Base-by-base conservation (phyloP, 805 yeast genomes). In the Candida morakotiae region DNA sequence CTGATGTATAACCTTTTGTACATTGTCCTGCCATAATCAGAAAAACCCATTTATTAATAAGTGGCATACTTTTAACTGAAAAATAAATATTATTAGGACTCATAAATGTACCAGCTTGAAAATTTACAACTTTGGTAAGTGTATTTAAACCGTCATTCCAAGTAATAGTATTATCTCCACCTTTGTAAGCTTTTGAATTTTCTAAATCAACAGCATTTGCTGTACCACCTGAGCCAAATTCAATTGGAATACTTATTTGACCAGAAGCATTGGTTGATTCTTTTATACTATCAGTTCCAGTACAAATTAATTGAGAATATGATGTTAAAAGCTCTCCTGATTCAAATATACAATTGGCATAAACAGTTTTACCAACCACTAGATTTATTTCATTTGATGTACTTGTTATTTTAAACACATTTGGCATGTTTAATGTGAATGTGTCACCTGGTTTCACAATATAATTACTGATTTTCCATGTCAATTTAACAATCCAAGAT, bases 371-470 rank as follows among this genome's bases (percentile, higher is more conserved):
- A 8, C 46, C 45, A 8, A 40, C 52, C 11, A 6, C 19, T 14
- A 51, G 42, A 16, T 34, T 31, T 8, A 57, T 34, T 2, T 44
- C 19, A 20, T 41, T 8, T 9, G 38, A 16, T 7, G 44, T 22
- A 9, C 47, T 31, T 4, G 55, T 52, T 37, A 56, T 49, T 33
- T 53, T 53, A 38, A 44, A 58, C 9, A 50, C 58, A 41, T 57
- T 49, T 4, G 61, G 62, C 40, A 59, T 32, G 18, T 35, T 34
- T 34, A 59, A 49, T 8, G 47, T 37, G 27, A 59, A 58, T 5
- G 58, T 55, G 37, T 59, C 64, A 25, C 58, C 60, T 1, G 62
- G 27, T 1, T 15, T n/a, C 2, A 49, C 45, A 2, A 38, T 30
- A 8, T 39, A 3, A 13, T 52, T 49, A 8, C 31, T 16, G 15